A percentile compares a stretch with the other conserved stretches of the same genome.
phyloP scores from a whole-genome alignment of 331 rosid genomes.

The Malus hybrid region DNA sequence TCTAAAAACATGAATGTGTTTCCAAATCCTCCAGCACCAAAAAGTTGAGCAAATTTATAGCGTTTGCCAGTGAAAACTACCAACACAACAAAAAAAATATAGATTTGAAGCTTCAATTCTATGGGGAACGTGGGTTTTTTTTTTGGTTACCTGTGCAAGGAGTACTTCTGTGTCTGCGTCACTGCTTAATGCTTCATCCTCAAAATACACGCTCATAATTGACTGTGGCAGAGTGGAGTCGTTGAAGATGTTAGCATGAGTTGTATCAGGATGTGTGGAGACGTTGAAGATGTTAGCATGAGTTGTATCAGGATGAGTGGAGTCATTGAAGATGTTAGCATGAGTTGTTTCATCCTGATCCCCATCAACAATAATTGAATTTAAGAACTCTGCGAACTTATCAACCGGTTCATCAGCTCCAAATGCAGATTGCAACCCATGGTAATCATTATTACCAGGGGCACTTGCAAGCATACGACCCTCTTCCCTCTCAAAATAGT shows the following conservation, averaged over 20 bases:
- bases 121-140: no score
- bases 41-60: not conserved
- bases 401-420: slow-evolving; percentile 12
- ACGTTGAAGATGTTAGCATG: no score
- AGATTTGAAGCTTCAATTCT: no score
- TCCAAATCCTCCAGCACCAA: not conserved
- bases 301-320: no score
- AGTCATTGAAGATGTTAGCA: no score
- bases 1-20: not conserved
- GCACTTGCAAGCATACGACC: not conserved
- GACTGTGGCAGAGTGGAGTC: no score
- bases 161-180: slow-evolving; percentile 26
- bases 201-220: not conserved
- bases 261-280: no score
- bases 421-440: not conserved
- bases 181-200: slow-evolving; percentile 16
- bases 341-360: not conserved
- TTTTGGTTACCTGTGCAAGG: not conserved
- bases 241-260: no score
- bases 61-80: not conserved
- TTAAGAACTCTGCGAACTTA: not conserved
- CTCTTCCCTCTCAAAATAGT: not conserved
- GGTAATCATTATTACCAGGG: slow-evolving; percentile 1
- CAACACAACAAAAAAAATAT: no score
- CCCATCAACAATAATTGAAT: not conserved